A percentile compares a stretch with the other conserved stretches of the same genome.
Evolutionary conservation across 306 rosid species (phyloP).

Genomic region (Quercus engelmannii): DNA sequence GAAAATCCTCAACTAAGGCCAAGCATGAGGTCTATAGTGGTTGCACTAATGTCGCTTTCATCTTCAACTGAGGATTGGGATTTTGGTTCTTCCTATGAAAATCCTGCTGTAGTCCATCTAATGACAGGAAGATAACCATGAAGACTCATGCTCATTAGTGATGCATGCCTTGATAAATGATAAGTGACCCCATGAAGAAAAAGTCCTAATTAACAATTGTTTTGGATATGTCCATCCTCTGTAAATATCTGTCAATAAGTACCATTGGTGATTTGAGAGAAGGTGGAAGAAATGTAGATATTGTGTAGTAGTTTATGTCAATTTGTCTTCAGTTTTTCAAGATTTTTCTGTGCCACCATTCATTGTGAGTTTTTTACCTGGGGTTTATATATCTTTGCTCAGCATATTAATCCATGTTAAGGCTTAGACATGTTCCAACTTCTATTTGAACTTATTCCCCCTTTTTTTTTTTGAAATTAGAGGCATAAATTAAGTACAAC

Average conservation of each 20-base stretch:
- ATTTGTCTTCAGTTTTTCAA: neutral
- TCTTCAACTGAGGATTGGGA: constrained; percentile 70
- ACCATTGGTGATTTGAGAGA: neutral
- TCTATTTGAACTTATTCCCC: no score
- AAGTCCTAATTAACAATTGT: neutral
- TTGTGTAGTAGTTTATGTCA: no score
- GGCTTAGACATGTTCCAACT: no score
- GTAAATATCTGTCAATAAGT: neutral
- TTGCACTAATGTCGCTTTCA: constrained; percentile 63
- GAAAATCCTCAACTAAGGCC: constrained; percentile 76
- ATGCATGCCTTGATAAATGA: neutral
- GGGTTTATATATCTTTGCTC: neutral
- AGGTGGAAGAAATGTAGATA: neutral
- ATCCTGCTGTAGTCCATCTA: constrained; percentile 43
- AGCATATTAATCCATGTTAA: neutral
- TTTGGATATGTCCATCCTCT: neutral
- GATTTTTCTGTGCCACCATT: neutral
- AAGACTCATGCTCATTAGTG: neutral
- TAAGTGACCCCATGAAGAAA: neutral
- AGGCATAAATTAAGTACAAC: no score
- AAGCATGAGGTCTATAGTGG: constrained; percentile 80
- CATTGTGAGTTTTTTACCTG: neutral
- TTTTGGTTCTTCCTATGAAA: constrained; percentile 54
- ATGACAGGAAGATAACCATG: constrained; percentile 49
- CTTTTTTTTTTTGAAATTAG: no score